A percentile compares a stretch with the other conserved stretches of the same genome.
phyloP scores from a whole-genome alignment of 2,329 filamentous ascomycete species.

The Metarhizium rileyi region DNA sequence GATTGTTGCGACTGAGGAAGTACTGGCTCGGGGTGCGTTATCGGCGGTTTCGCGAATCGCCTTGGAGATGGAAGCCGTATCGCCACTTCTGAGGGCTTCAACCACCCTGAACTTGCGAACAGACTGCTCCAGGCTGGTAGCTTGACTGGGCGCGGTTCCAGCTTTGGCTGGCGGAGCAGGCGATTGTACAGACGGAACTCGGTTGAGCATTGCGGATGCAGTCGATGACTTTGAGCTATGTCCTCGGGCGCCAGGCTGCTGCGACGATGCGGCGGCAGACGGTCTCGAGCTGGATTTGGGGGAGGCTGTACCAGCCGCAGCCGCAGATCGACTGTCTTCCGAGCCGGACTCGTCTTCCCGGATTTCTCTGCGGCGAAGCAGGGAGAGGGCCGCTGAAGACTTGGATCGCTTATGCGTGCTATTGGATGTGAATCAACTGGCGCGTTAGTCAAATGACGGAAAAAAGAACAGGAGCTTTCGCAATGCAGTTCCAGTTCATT shows the following conservation, averaged over 20 bases:
- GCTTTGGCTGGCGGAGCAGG: slow-evolving; percentile 13
- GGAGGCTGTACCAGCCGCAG: slow-evolving; percentile 23
- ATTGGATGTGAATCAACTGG: not conserved
- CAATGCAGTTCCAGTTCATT: not conserved
- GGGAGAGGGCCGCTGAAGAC: slow-evolving; percentile 39
- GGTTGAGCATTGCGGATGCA: slow-evolving; percentile 29
- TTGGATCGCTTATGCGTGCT: slow-evolving; percentile 42
- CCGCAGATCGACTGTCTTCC: slow-evolving; percentile 37
- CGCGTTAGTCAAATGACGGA: slow-evolving; percentile 1
- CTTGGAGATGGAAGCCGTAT: slow-evolving; percentile 81
- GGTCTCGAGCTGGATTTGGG: slow-evolving; percentile 21
- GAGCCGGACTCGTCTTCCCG: slow-evolving; percentile 43
- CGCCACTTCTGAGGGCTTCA: slow-evolving; percentile 81
- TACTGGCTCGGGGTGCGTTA: slow-evolving; percentile 43
- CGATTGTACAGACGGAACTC: slow-evolving; percentile 28
- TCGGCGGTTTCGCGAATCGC: slow-evolving; percentile 62
- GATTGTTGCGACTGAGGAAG: slow-evolving; percentile 39
- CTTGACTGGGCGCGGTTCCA: slow-evolving; percentile 30
- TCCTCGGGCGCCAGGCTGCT: slow-evolving; percentile 27
- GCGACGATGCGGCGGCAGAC: slow-evolving; percentile 26
- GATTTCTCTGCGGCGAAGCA: slow-evolving; percentile 43
- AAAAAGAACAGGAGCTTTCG: not conserved
- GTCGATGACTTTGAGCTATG: slow-evolving; percentile 39
- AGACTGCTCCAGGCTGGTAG: slow-evolving; percentile 72
- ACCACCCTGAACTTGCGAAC: slow-evolving; percentile 91